These are phyloP conservation scores for Trametes hirsuta DNA, from an alignment of 1,284 basidiomycete genomes.

Conservation along the genomic window DNA sequence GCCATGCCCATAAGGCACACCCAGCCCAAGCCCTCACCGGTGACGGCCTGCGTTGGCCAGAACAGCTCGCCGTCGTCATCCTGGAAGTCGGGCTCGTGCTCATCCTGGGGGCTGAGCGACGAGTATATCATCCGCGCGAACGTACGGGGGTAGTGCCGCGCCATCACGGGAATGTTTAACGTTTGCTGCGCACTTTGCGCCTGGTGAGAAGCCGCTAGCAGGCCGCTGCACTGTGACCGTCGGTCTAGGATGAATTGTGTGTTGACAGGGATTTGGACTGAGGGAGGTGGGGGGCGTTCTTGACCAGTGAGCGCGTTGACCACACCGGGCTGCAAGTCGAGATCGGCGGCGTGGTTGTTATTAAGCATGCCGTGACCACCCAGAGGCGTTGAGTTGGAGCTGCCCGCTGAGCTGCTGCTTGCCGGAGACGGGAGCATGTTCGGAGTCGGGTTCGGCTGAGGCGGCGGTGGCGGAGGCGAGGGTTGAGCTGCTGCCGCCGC, in stretches of 20 bases:
- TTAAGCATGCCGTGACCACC: slow-evolving; percentile 34
- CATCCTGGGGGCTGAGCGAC: slow-evolving; percentile 62
- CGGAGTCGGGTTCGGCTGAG: slow-evolving; percentile 35
- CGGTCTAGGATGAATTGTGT: slow-evolving; percentile 41
- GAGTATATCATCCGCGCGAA: slow-evolving; percentile 71
- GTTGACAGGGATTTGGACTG: slow-evolving; percentile 31
- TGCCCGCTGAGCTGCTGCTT: slow-evolving; percentile 58
- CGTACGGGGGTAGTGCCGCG: slow-evolving; percentile 71
- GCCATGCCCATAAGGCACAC: slow-evolving; percentile 78
- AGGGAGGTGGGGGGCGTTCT: slow-evolving; percentile 18
- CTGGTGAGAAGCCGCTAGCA: slow-evolving; percentile 47
- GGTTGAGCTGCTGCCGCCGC: slow-evolving; percentile 13
- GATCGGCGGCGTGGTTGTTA: slow-evolving; percentile 13
- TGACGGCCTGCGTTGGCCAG: slow-evolving; percentile 72
- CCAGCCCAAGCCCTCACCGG: slow-evolving; percentile 78
- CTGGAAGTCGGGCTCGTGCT: slow-evolving; percentile 77
- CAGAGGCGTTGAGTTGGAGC: slow-evolving; percentile 75
- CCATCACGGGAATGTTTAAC: slow-evolving; percentile 65
- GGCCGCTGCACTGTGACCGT: slow-evolving; percentile 51
- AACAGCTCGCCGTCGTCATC: slow-evolving; percentile 80
- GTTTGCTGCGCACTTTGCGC: slow-evolving; percentile 54
- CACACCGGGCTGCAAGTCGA: not conserved
- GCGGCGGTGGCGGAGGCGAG: slow-evolving; percentile 16
- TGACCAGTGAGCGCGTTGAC: slow-evolving; percentile 4
- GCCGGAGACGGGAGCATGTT: slow-evolving; percentile 78